These are phyloP conservation scores for Mycena capillaripes DNA, from an alignment of 768 basidiomycete species.

Conservation along the genomic window DNA sequence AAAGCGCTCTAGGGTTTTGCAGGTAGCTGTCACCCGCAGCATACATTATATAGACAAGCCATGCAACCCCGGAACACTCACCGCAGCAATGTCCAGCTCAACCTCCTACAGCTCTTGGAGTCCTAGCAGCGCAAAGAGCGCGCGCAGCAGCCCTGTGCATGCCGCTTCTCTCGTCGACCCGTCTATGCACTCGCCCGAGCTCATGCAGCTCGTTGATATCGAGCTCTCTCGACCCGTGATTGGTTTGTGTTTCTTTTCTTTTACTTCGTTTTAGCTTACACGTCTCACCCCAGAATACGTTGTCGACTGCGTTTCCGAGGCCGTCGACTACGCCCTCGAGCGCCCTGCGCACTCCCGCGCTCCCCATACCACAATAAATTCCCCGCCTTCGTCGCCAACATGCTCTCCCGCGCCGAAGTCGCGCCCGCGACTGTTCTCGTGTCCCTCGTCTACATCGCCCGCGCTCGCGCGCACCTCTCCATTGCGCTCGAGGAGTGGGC, in stretches of 20 bases:
- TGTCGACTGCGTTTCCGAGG: conserved; percentile 9
- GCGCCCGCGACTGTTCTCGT: conserved; percentile 8
- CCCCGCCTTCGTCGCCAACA: conserved; percentile 8
- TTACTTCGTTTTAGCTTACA: not conserved
- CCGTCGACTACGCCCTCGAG: conserved; percentile 11
- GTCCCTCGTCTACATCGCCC: conserved; percentile 21
- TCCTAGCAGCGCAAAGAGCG: not conserved
- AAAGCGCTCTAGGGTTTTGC: no score
- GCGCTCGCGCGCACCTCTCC: conserved; percentile 15
- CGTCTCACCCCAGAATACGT: conserved; percentile 4
- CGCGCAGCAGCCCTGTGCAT: conserved; percentile 9
- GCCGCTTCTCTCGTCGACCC: conserved; percentile 9
- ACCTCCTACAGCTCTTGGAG: not conserved
- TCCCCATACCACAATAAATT: not conserved
- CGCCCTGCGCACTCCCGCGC: not conserved
- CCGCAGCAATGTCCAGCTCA: not conserved
- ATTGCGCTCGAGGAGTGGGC: conserved; percentile 21
- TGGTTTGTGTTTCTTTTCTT: not conserved
- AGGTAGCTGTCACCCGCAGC: no score
- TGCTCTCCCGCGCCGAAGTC: conserved; percentile 20
- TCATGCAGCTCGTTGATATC: conserved; percentile 8
- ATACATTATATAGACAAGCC: no score
- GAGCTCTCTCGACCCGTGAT: not conserved
- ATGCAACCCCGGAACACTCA: no score
- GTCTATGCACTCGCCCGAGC: conserved; percentile 3